A percentile compares a stretch with the other conserved stretches of the same genome.
phyloP scores from a whole-genome alignment of 139 green algal genomes.

The Chlorella sp. region DNA sequence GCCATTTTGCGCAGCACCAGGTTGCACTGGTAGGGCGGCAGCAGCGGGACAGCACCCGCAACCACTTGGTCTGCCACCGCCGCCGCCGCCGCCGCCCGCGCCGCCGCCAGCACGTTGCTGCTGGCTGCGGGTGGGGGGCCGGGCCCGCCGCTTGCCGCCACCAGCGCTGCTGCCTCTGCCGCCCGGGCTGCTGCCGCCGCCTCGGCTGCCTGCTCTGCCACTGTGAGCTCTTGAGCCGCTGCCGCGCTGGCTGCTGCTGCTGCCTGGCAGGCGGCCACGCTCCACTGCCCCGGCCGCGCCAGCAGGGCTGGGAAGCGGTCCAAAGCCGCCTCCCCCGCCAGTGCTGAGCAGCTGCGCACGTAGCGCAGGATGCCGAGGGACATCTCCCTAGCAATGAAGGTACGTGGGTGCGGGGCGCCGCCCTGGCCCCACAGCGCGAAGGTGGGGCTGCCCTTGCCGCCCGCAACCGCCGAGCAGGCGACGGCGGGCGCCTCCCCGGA shows the following conservation, averaged over 20 bases:
- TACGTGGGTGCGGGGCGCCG: not conserved
- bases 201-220: not conserved
- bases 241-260: too few relatives aligned
- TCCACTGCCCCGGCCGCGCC: not conserved
- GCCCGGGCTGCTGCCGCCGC: not conserved
- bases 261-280: not conserved
- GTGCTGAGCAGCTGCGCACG: not conserved
- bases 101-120: not conserved
- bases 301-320: not conserved
- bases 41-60: not conserved
- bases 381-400: not conserved
- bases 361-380: too few relatives aligned
- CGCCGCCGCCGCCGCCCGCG: too few relatives aligned
- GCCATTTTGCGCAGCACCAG: slow-evolving; percentile 14
- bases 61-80: not conserved
- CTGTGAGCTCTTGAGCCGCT: not conserved
- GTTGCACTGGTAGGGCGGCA: slow-evolving; percentile 11
- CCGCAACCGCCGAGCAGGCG: not conserved
- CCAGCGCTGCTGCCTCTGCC: not conserved
- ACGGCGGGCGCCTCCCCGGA: not conserved
- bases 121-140: not conserved
- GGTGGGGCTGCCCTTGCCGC: not conserved
- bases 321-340: not conserved
- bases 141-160: not conserved
- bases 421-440: not conserved